Base-by-base conservation (phyloP, 73 alveolate genomes). In the Durusdinium trenchii region DNA sequence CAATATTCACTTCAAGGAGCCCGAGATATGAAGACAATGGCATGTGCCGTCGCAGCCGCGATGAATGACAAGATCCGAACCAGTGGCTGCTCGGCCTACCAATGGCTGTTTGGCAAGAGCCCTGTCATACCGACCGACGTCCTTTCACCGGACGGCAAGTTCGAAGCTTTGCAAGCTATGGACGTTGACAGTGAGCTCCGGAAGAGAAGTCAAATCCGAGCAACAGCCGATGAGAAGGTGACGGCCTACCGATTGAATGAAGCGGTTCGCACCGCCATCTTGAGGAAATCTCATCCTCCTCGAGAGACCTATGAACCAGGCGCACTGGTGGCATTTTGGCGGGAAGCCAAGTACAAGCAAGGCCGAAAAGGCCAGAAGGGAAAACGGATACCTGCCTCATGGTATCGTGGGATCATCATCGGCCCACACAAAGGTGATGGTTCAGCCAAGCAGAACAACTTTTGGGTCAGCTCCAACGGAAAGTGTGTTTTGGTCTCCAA, bases 391-490 rank as follows among this genome's bases (percentile, higher is more conserved):
- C 54, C 78, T 23, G 75, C 96, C 0, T 71, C 87, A 2, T 90
- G 86, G 96, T 46, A 18, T 16, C 50, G 87, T 0, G 96, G 75
- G 0, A 64, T 86, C 38, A 75, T 90, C 75, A 47, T 64, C 0
- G 96, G 96, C 1, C 69, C 96, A 1, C 96, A 86, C 64, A 1
- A 28, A 3, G 95, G 95, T 18, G 95, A 86, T n/a, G 83, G 47
- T 23, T 30, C 75, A 3, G 90, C 69, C 43, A 46, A 79, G 28
- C 96, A 90, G 87, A 57, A 23, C 62, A 90, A 90, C 60, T 62
- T 18, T 35, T 90, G 96, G 96, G 96, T 90, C 45, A 47, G 87
- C 57, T 35, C 96, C 23, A 50, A 50, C 32, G 96, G 96, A 36
- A 48, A 67, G 30, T 48, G 54, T 52, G 9, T 90, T 16, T 20